Evolutionary conservation across 257 asterid genomes (phyloP).

Genomic region (Nicotiana noctiflora): DNA sequence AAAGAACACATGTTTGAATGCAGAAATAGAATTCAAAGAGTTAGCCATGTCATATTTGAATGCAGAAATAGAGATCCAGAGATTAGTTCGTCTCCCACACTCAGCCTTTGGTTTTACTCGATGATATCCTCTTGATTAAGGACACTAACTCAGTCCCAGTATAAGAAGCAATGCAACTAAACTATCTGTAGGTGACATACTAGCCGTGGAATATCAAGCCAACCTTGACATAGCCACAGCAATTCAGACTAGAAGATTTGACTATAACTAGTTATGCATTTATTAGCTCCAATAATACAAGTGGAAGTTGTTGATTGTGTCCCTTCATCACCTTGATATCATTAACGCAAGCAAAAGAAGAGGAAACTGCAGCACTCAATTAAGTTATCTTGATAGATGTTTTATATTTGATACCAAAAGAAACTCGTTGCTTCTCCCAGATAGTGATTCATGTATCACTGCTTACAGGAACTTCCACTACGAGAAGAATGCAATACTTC

Average conservation of each 20-base stretch:
- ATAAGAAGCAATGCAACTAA: not conserved
- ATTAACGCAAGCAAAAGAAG: not conserved
- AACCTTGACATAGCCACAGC: not conserved
- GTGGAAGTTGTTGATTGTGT: not conserved
- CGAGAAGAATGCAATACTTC: not conserved
- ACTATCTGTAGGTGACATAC: not conserved
- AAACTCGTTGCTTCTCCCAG: not conserved
- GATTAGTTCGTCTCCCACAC: not conserved
- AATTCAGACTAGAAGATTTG: not conserved
- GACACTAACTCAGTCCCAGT: not conserved
- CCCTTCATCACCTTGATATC: not conserved
- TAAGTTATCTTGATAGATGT: not conserved
- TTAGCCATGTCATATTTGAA: not conserved
- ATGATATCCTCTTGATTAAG: conserved; percentile 1
- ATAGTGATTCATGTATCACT: not conserved
- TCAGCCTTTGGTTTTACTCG: not conserved
- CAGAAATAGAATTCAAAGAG: not conserved
- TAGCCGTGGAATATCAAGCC: not conserved
- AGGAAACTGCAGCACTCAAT: not conserved
- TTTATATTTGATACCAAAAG: not conserved
- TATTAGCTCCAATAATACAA: not conserved
- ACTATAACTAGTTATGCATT: not conserved
- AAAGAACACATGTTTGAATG: not conserved
- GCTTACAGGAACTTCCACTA: conserved; percentile 4
- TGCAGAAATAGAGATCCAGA: not conserved